A percentile compares a stretch with the other conserved stretches of the same genome.
Conservation (phyloP, 1,284 basidiomycete genomes). For the Ceraceosorus bombacis region DNA sequence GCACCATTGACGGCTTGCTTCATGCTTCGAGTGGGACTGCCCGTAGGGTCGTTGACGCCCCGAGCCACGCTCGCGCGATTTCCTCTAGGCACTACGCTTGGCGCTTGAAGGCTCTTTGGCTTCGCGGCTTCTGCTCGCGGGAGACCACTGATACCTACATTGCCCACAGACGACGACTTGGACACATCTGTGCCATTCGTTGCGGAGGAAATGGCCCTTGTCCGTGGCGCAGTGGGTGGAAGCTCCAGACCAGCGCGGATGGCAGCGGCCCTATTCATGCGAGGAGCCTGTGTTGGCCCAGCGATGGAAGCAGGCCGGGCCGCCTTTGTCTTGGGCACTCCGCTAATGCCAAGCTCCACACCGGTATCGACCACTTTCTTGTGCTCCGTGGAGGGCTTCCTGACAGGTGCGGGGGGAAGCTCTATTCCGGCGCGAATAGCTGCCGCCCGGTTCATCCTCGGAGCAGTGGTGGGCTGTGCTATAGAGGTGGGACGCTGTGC, state of each 20-base stretch:
- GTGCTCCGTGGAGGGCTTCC: not conserved
- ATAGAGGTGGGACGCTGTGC: constrained; percentile 15
- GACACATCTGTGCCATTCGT: not conserved
- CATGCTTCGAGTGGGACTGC: no score
- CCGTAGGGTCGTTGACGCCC: not conserved
- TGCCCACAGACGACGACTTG: not conserved
- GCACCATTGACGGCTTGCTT: no score
- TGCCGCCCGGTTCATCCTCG: constrained; percentile 29
- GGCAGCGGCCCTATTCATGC: constrained; percentile 14
- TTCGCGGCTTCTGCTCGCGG: not conserved
- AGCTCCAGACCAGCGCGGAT: not conserved
- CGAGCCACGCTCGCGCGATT: constrained; percentile 10
- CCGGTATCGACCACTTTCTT: not conserved
- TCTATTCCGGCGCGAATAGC: constrained; percentile 6
- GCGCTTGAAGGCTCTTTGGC: constrained; percentile 13
- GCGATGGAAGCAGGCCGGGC: constrained; percentile 11
- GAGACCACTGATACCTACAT: not conserved
- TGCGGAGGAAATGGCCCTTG: not conserved
- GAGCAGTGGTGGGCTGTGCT: constrained; percentile 21
- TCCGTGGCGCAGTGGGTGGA: not conserved
- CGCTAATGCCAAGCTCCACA: not conserved
- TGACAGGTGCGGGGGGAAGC: not conserved
- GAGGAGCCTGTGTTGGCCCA: constrained; percentile 18
- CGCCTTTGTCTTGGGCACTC: not conserved
- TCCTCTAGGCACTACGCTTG: constrained; percentile 6